Percentiles rank a stretch among this genome's conserved stretches.
Evolutionary conservation across 2,329 filamentous ascomycete genomes (phyloP).

Genomic region (Trichoderma pleuroti): DNA sequence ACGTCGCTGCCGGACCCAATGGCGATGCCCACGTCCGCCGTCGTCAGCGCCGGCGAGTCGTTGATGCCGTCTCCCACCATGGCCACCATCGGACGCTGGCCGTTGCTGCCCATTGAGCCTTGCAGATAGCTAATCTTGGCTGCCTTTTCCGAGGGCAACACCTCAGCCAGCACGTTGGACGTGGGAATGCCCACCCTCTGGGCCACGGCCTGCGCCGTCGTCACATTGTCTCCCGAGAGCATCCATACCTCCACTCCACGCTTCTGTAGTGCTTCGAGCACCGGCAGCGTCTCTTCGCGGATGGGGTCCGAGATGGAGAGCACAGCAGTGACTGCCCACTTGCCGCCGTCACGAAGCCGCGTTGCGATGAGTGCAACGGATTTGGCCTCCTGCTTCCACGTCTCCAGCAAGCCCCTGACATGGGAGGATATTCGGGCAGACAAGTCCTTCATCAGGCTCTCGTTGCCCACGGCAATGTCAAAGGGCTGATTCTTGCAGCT

Average conservation of each 20-base stretch:
- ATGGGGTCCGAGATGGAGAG: constrained; percentile 80
- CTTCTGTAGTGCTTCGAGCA: constrained; percentile 62
- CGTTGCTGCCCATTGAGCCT: constrained; percentile 42
- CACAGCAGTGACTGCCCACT: constrained; percentile 56
- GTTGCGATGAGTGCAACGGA: constrained; percentile 60
- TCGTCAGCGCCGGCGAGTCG: constrained; percentile 76
- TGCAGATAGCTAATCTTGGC: constrained; percentile 65
- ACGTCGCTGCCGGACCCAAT: constrained; percentile 82
- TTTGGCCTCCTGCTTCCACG: constrained; percentile 62
- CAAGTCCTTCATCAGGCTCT: constrained; percentile 59
- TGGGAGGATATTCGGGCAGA: constrained; percentile 37
- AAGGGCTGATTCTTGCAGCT: constrained; percentile 40
- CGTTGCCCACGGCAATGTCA: constrained; percentile 67
- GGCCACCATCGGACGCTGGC: constrained; percentile 56
- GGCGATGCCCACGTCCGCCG: constrained; percentile 79
- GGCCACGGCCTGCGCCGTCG: constrained; percentile 78
- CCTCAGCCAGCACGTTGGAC: constrained; percentile 77
- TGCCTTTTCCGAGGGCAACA: constrained; percentile 79
- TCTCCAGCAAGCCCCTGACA: constrained; percentile 40
- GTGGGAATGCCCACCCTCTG: constrained; percentile 68
- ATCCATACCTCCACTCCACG: constrained; percentile 78
- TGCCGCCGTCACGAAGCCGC: constrained; percentile 25
- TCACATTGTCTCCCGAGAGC: constrained; percentile 87
- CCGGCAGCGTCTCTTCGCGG: constrained; percentile 64
- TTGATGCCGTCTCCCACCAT: constrained; percentile 92